Percentiles rank a stretch among this genome's conserved stretches.
These are phyloP conservation scores for Ogataea degrootiae DNA, from an alignment of 805 yeast genomes.

Conservation along the genomic window DNA sequence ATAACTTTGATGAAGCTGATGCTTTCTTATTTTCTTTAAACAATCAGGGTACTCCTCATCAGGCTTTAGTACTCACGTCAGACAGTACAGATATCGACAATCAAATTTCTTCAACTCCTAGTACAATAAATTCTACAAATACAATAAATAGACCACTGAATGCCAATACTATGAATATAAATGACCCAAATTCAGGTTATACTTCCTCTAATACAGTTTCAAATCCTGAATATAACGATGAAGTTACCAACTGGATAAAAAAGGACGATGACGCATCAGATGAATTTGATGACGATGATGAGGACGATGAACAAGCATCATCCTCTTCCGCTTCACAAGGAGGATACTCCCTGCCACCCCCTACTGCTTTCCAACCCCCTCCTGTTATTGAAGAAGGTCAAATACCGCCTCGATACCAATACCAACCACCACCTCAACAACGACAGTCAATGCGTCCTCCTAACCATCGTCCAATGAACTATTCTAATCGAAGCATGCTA, in stretches of 20 bases:
- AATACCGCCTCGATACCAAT: neutral
- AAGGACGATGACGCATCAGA: conserved; percentile 1
- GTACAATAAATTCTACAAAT: too few species aligned
- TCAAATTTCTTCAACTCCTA: neutral
- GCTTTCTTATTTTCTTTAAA: conserved; percentile 23
- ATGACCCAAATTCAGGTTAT: neutral
- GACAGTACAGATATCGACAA: neutral
- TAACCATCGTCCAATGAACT: neutral
- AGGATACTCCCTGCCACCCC: too few species aligned
- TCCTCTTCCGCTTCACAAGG: too few species aligned
- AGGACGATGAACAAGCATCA: neutral
- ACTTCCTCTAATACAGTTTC: neutral
- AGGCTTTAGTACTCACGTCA: neutral
- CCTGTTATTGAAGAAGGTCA: too few species aligned
- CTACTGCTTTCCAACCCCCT: too few species aligned
- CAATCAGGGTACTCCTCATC: conserved; percentile 4
- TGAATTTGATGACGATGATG: neutral
- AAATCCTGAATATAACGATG: neutral
- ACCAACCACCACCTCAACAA: conserved; percentile 1
- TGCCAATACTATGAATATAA: too few species aligned
- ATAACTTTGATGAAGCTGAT: conserved; percentile 25
- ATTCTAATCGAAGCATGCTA: neutral
- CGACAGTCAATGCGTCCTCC: neutral
- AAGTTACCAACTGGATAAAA: neutral
- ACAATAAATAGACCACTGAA: too few species aligned